A percentile compares a stretch with the other conserved stretches of the same genome.
Evolutionary conservation across 148 eudicot species (phyloP).

Genomic region (Dysphania ambrosioides): DNA sequence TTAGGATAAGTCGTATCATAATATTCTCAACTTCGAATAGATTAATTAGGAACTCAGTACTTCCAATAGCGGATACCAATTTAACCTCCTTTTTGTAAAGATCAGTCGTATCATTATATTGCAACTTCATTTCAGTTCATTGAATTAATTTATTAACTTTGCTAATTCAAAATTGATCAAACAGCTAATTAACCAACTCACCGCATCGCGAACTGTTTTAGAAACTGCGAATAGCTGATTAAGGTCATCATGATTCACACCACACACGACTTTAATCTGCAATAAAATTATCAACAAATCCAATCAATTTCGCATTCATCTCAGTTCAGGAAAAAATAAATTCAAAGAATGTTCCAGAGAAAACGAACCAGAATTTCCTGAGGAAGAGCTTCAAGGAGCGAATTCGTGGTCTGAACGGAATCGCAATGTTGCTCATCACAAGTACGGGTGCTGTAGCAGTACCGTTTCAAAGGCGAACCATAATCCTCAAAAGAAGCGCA

Average conservation of each 20-base stretch:
- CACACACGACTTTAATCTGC: conserved; percentile 73
- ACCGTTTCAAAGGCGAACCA: conserved; percentile 42
- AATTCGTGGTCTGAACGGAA: too few species aligned
- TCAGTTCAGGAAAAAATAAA: not conserved
- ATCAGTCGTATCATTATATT: too few species aligned
- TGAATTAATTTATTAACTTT: not conserved
- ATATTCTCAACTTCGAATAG: too few species aligned
- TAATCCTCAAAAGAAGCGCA: conserved; percentile 33
- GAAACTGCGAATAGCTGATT: conserved; percentile 64
- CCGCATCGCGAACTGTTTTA: conserved; percentile 56
- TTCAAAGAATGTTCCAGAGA: conserved; percentile 11
- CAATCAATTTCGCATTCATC: not conserved
- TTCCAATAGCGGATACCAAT: too few species aligned
- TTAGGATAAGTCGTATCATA: too few species aligned
- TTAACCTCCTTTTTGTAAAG: too few species aligned
- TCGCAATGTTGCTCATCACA: too few species aligned
- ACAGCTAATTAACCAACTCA: conserved; percentile 29
- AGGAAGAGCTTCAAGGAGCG: conserved; percentile 61
- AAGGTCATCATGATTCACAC: conserved; percentile 76
- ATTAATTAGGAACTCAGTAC: too few species aligned
- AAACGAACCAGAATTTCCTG: conserved; percentile 58
- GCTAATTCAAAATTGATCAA: not conserved
- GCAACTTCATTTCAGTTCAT: not conserved
- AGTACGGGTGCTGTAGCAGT: not conserved
- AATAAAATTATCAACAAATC: conserved; percentile 11